Percentiles rank a stretch among this genome's conserved stretches.
phyloP scores from a whole-genome alignment of 306 rosid species.

The Quercus aquifolioides region DNA sequence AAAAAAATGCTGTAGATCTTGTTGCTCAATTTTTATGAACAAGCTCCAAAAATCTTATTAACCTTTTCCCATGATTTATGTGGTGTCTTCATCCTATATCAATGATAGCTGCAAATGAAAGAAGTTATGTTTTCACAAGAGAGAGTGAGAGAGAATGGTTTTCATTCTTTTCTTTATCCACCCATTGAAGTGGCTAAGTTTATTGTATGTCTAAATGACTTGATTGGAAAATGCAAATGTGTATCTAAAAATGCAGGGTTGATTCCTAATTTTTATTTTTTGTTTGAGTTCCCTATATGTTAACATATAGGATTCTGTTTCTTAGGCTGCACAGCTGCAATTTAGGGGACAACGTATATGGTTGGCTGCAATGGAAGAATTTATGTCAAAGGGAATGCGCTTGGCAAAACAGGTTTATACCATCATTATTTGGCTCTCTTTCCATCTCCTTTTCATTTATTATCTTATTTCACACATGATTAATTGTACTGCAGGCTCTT shows the following conservation, averaged over 20 bases:
- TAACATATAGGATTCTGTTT: constrained; percentile 8
- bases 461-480: background rate
- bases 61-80: background rate
- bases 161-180: background rate
- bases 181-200: background rate
- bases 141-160: constrained; percentile 10
- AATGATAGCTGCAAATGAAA: background rate
- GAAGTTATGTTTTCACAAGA: background rate
- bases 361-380: constrained; percentile 87
- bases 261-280: background rate
- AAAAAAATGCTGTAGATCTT: background rate
- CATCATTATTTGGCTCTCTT: background rate
- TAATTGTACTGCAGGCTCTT: constrained; percentile 62
- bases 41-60: background rate
- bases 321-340: constrained; percentile 62
- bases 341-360: constrained; percentile 92
- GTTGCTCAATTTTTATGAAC: background rate
- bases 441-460: constrained; percentile 2
- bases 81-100: background rate
- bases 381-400: constrained; percentile 85
- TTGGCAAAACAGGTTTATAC: constrained; percentile 64
- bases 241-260: background rate
- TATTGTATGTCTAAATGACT: background rate
- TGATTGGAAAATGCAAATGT: background rate
- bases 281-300: constrained; percentile 1